These are phyloP conservation scores for Solanum chmielewskii DNA, from an alignment of 257 asterid genomes.

Conservation along the genomic window DNA sequence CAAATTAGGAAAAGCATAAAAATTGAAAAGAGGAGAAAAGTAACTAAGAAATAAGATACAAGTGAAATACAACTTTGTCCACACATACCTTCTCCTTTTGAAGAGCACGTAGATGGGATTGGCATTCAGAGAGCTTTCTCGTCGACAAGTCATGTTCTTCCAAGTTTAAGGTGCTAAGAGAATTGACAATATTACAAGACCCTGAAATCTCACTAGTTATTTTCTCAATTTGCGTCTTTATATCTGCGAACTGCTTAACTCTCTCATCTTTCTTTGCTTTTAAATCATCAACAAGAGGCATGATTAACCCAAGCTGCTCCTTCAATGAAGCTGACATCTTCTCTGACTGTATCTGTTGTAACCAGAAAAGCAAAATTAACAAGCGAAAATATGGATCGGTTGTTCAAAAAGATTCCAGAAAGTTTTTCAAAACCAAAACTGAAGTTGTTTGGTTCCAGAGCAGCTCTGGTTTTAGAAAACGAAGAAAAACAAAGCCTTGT, in stretches of 20 bases:
- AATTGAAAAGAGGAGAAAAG: not conserved
- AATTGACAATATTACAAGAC: constrained; percentile 28
- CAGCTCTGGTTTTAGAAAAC: not conserved
- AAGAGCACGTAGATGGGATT: constrained; percentile 56
- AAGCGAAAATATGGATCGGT: not conserved
- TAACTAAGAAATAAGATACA: not conserved
- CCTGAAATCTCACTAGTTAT: constrained; percentile 70
- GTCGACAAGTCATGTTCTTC: constrained; percentile 74
- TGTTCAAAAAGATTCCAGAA: not conserved
- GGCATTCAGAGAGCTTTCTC: constrained; percentile 74
- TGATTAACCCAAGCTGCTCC: constrained; percentile 61
- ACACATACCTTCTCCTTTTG: constrained; percentile 81
- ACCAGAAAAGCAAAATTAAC: constrained; percentile 3
- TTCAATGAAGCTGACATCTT: constrained; percentile 51
- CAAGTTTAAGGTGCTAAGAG: constrained; percentile 27
- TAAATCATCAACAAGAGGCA: constrained; percentile 68
- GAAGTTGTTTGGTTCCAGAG: not conserved
- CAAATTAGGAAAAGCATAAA: not conserved
- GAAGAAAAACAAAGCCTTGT: not conserved
- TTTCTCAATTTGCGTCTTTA: constrained; percentile 78
- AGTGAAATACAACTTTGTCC: not conserved
- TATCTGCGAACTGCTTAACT: constrained; percentile 62
- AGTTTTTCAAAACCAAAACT: not conserved
- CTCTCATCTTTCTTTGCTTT: constrained; percentile 66
- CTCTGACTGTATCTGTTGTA: constrained; percentile 41